phyloP scores from a whole-genome alignment of 257 asterid species.

The Lycium ferocissimum region DNA sequence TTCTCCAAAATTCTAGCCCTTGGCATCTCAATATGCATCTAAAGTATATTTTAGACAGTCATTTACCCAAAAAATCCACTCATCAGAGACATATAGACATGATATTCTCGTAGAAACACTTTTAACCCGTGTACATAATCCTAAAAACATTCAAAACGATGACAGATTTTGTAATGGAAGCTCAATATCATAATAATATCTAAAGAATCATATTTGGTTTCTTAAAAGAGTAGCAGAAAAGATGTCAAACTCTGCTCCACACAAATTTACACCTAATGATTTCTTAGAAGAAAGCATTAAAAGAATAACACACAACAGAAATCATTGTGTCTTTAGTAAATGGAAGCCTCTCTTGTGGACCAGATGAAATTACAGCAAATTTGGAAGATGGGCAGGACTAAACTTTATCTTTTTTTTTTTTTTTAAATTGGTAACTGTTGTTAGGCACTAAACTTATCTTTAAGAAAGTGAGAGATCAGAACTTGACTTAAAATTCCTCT shows the following conservation, averaged over 20 bases:
- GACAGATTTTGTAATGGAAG: not conserved
- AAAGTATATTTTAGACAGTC: not conserved
- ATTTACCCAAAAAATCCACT: not conserved
- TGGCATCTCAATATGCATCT: not conserved
- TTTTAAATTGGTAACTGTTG: no score
- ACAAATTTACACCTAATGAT: not conserved
- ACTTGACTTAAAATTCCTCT: not conserved
- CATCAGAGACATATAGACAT: not conserved
- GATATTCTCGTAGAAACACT: not conserved
- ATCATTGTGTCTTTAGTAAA: not conserved
- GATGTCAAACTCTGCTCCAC: not conserved
- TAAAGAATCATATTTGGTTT: not conserved
- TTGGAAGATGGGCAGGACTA: no score
- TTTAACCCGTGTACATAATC: rapidly evolving
- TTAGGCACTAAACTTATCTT: no score
- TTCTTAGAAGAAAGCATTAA: not conserved
- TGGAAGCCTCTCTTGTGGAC: not conserved
- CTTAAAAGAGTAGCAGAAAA: not conserved
- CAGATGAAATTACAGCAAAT: not conserved
- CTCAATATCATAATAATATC: not conserved
- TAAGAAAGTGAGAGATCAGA: not conserved
- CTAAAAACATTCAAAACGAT: not conserved
- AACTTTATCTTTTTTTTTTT: no score
- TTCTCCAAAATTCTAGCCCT: constrained; percentile 1
- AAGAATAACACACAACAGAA: not conserved